Conservation (phyloP, 345 rosid species). For the Populus simonii region DNA sequence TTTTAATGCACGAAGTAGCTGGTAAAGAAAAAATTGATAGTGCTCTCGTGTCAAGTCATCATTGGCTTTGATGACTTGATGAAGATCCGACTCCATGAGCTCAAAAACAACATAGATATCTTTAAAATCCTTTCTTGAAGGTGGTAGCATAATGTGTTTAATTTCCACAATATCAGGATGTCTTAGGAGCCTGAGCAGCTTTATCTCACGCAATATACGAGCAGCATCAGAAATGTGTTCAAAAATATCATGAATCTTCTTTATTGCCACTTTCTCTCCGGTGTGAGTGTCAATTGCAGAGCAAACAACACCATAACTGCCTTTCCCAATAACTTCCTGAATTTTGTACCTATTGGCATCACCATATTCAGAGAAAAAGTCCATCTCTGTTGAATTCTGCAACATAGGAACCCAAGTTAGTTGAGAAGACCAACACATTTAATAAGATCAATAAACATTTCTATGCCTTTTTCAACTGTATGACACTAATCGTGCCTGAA, state of each 20-base stretch:
- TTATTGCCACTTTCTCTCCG: conserved; percentile 84
- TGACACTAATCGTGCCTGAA: neutral
- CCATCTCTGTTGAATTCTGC: conserved; percentile 78
- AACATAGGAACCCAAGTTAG: conserved; percentile 20
- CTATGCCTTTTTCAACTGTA: neutral
- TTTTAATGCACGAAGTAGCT: conserved; percentile 86
- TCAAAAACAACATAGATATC: conserved; percentile 96
- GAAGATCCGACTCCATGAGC: conserved; percentile 96
- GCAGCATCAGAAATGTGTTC: conserved; percentile 94
- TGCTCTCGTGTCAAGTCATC: conserved; percentile 95
- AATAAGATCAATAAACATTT: neutral
- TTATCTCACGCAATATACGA: conserved; percentile 86
- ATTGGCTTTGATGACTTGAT: conserved; percentile 94
- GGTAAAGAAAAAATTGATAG: conserved; percentile 91
- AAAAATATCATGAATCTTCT: conserved; percentile 83
- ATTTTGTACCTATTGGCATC: conserved; percentile 81
- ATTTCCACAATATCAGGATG: conserved; percentile 96
- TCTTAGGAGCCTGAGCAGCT: conserved; percentile 73
- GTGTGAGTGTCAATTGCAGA: conserved; percentile 86
- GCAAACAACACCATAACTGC: conserved; percentile 91
- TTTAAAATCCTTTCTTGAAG: conserved; percentile 86
- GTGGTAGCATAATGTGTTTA: conserved; percentile 93
- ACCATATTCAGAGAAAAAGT: conserved; percentile 89
- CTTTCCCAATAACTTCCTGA: conserved; percentile 91
- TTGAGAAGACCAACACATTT: neutral